Evolutionary conservation across 148 eudicot genomes (phyloP), one percentile per base, ranked within the genome.

Genomic region (Talinum fruticosum): DNA sequence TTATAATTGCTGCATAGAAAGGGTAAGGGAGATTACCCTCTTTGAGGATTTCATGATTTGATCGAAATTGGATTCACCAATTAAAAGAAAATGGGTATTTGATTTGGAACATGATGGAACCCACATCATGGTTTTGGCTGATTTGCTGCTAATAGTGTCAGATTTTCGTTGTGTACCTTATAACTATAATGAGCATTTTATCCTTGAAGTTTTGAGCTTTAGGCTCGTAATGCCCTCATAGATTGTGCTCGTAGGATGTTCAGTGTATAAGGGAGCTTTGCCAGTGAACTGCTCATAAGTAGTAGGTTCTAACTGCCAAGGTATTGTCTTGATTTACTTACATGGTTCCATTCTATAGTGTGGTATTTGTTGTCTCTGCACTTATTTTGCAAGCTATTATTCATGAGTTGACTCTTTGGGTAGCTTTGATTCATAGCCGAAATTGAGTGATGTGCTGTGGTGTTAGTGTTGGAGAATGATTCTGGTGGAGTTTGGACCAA

Each of bases 131-230:
- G 0, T 19, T 74, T 38, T 15, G 26, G n/a, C 30, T 61, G 53
- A 74, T 57, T 5, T 74, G 53, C n/a, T 8, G 24, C 23, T 8
- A 7, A 13, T 59, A 61, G 35, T 45, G 0, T 26, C 15, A 47
- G 24, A n/a, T n/a, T n/a, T n/a, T n/a, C n/a, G n/a, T n/a, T 30
- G 26, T 49, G 75, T 41, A 6, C 47, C 47, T 8, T n/a, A 32
- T 45, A 15, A 19, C 10, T 28, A 4, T 72, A 35, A 49, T 49
- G n/a, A 15, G 36, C 75, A 30, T 49, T 4, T 24, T 30, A 21
- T 49, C 19, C 5, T 5, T 23, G 37, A 75, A 75, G 77, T 14
- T 75, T 61, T 61, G 49, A 75, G 69, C 77, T 75, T 57, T 75
- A 34, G 29, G 24, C 35, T 51, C 13, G 21, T 33, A 23, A 73